Evolutionary conservation across 768 basidiomycete genomes (phyloP), one percentile per base, ranked within the genome.

Genomic region (Panaeolus cyanescens): DNA sequence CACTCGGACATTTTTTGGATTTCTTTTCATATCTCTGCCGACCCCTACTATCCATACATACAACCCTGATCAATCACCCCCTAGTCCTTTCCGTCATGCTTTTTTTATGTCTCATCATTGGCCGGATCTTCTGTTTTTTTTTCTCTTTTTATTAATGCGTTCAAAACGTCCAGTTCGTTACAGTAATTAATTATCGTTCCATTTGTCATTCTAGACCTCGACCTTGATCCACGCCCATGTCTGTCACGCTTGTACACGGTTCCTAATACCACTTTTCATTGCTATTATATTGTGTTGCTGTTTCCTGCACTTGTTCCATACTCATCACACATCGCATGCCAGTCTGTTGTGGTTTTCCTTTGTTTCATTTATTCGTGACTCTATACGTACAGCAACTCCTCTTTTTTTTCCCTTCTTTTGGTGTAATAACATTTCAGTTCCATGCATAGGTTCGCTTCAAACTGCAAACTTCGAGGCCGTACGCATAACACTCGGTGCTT

Each of bases 281-380:
- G n/a, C n/a, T n/a, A n/a, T n/a, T 15, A 12, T 39, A 45, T 19
- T 19, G 17, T 58, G 57, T 58, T 53, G 39, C 54, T 59, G 53
- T 59, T 30, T 59, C 59, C 19, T 59, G 59, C 42, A 53, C 50
- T 22, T 22, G 36, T 20, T 33, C 15, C n/a, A n/a, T n/a, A n/a
- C n/a, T n/a, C n/a, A n/a, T n/a, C n/a, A n/a, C n/a, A n/a, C n/a
- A n/a, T n/a, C n/a, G n/a, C n/a, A n/a, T n/a, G n/a, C n/a, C n/a
- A n/a, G n/a, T n/a, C n/a, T n/a, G n/a, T n/a, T n/a, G n/a, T n/a
- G n/a, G n/a, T n/a, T n/a, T n/a, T n/a, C n/a, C n/a, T n/a, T n/a
- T n/a, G n/a, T n/a, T n/a, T n/a, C n/a, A n/a, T n/a, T n/a, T n/a
- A n/a, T n/a, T n/a, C n/a, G n/a, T n/a, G n/a, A n/a, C n/a, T n/a